Base-by-base conservation (phyloP, 2,329 filamentous ascomycete genomes). In the Ramichloridium luteum region DNA sequence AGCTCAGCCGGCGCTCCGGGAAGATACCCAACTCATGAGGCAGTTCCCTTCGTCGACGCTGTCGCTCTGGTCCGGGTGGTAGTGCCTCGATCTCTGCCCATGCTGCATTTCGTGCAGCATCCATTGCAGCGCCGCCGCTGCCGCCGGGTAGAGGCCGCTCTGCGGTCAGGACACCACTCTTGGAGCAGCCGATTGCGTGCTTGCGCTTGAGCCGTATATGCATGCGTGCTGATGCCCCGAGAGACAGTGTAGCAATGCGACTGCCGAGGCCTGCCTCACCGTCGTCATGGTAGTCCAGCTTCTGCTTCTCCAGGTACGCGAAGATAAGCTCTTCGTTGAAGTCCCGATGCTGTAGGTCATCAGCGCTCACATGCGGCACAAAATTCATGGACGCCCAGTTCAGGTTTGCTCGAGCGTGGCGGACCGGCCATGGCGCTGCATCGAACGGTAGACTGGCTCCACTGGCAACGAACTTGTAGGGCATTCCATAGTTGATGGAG, bases 281-380 rank as follows among this genome's bases (percentile, higher is more conserved):
- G 41, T 80, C 77, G 35, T 80, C 74, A 36, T 80, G 75, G 42
- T 68, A 76, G 59, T 73, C 62, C 32, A 80, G 78, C 16, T 61
- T 61, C 29, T 73, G 68, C 0, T 61, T 54, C 43, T 77, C 62
- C 44, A 77, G 70, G 46, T 80, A 81, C 0, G 68, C 73, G 1
- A 80, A 57, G 2, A 68, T 64, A 1, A 80, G 64, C 4, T 74
- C 54, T 46, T 80, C 76, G 38, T 80, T 80, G 54, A 77, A 78
- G 4, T 64, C 57, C 1, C 56, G 39, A 13, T 50, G 28, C 30
- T 20, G 44, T 13, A 25, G 33, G 6, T 34, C 34, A 11, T 15
- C 34, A n/a, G n/a, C n/a, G 16, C 25, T n/a, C 35, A 46, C 14
- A 45, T 55, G 27, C 17, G 42, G 4, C 1, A 71, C 49, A 1